Conservation (phyloP, 2,329 filamentous ascomycete genomes). For the Ascochyta clinopodiicola region DNA sequence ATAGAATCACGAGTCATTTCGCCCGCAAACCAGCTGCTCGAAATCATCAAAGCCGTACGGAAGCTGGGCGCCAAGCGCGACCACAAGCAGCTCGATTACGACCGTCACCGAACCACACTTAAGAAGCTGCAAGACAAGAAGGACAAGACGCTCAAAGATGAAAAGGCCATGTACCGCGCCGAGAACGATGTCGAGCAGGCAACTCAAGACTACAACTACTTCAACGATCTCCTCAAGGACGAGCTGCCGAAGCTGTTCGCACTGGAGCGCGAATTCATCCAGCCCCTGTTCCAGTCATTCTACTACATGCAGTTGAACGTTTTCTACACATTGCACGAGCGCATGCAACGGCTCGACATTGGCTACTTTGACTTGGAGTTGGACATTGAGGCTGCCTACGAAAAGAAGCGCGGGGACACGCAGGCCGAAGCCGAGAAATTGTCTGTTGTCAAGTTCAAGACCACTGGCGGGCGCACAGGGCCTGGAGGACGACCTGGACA, state of each 20-base stretch:
- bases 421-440: constrained; percentile 85
- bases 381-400: constrained; percentile 90
- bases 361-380: constrained; percentile 94
- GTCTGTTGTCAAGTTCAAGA: constrained; percentile 89
- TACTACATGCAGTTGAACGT: constrained; percentile 99
- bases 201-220: constrained; percentile 96
- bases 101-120: constrained; percentile 79
- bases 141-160: constrained; percentile 93
- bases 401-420: constrained; percentile 85
- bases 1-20: constrained; percentile 91
- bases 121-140: constrained; percentile 99
- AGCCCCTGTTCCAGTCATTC: constrained; percentile 96
- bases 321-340: constrained; percentile 97
- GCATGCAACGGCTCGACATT: constrained; percentile 97
- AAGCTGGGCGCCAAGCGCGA: constrained; percentile 89
- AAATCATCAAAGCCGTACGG: constrained; percentile 93
- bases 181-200: constrained; percentile 90
- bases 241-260: constrained; percentile 91
- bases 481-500: constrained; percentile 34
- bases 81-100: constrained; percentile 97
- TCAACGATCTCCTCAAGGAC: constrained; percentile 95
- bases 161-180: constrained; percentile 95
- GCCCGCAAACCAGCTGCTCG: constrained; percentile 89
- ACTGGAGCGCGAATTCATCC: constrained; percentile 93
- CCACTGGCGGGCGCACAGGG: constrained; percentile 68